phyloP scores from a whole-genome alignment of 768 basidiomycete genomes.

The Hydnum rufescens region DNA sequence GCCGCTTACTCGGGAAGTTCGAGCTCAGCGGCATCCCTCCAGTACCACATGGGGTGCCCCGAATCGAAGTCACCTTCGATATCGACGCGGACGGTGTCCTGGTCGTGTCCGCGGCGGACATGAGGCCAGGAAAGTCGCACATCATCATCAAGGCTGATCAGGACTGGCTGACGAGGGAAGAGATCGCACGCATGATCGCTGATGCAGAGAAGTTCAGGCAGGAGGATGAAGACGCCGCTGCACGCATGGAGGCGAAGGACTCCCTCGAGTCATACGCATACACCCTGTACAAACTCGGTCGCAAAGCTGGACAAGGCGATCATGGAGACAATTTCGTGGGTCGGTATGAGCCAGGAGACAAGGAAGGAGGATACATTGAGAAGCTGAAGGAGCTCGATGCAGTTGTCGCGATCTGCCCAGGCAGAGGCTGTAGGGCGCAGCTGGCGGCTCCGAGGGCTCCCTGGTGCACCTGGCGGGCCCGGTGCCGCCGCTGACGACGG shows the following conservation, averaged over 20 bases:
- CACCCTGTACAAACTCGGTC: conserved; percentile 92
- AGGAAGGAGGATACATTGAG: conserved; percentile 86
- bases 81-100: conserved; percentile 94
- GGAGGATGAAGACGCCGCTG: conserved; percentile 72
- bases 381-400: conserved; percentile 86
- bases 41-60: conserved; percentile 93
- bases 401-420: conserved; percentile 17
- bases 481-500: conserved; percentile 15
- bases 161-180: conserved; percentile 31
- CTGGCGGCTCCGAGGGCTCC: conserved; percentile 28
- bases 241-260: conserved; percentile 77
- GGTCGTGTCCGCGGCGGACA: conserved; percentile 89
- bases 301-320: conserved; percentile 48
- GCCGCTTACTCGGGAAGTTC: conserved; percentile 96
- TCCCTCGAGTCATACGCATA: conserved; percentile 85
- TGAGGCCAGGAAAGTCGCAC: conserved; percentile 88
- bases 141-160: conserved; percentile 28
- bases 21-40: conserved; percentile 92
- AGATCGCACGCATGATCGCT: conserved; percentile 35
- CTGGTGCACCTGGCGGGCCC: too few species aligned
- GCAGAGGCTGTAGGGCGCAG: conserved; percentile 17
- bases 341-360: conserved; percentile 72
- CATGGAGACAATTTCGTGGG: conserved; percentile 69
- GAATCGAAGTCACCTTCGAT: conserved; percentile 95
- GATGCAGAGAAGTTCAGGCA: conserved; percentile 29